Evolutionary conservation across 768 basidiomycete genomes (phyloP), one percentile per base, ranked within the genome.

Genomic region (Vararia minispora): DNA sequence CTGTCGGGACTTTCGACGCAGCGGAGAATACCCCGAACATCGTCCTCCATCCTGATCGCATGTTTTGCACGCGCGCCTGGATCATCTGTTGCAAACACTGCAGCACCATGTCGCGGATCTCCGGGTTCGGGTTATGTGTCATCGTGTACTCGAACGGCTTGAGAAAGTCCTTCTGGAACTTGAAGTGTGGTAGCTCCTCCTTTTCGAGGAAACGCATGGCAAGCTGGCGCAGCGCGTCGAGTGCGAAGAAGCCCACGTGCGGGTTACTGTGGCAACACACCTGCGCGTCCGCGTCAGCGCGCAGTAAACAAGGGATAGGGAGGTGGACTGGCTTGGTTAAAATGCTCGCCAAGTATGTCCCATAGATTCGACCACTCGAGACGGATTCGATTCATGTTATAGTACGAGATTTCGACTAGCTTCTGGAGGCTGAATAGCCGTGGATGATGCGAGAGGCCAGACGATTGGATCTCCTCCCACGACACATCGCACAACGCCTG

Each of bases 71-170:
- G 26, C 88, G 75, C 13, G 90, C 87, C 63, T 95, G 92, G 39
- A 98, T 79, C 95, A 98, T 98, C 63, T 98, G 95, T 55, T 97
- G 89, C 33, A 99, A 68, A 54, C 95, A 99, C 72, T 97, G 92
- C 33, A 99, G 59, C 18, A 97, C 92, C 90, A 99, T 87, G 55
- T 99, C 95, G 34, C 95, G 76, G 32, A 94, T 78, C 47, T 97
- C 95, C 5, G 90, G 86, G 57, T 98, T 94, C 40, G 81, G 73
- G 58, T 98, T 99, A 55, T 98, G 85, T 30, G 82, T 71, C 88
- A 99, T 99, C 1, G 95, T 92, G 56, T 95, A 82, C 60, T 98
- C 92, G 56, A 98, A 99, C 0, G 95, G 95, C 53, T 90, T 88
- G 44, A 99, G 61, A 62, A 99, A 99, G 56, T 99, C 94, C 60